Conservation (phyloP, 1,284 basidiomycete genomes). For the Ceratobasidium sp. region DNA sequence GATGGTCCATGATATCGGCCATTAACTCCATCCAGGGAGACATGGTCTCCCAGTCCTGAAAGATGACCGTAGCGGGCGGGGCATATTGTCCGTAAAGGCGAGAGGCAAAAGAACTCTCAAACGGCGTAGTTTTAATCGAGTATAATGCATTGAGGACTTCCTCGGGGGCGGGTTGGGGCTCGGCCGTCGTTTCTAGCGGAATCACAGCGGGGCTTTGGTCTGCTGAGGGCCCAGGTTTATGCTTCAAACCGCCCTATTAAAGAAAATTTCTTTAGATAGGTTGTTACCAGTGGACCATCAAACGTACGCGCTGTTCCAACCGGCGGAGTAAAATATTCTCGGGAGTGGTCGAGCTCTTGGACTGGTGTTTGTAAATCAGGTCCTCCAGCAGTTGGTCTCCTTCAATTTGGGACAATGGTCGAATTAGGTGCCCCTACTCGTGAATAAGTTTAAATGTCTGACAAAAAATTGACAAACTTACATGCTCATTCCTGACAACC, state of each 20-base stretch:
- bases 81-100: conserved; percentile 57
- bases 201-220: not conserved
- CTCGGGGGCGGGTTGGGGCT: conserved; percentile 35
- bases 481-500: conserved; percentile 18
- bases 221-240: not conserved
- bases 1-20: conserved; percentile 69
- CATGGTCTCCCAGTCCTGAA: conserved; percentile 71
- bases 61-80: conserved; percentile 48
- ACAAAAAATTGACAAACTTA: not conserved
- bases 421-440: conserved; percentile 18
- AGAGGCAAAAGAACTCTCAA: conserved; percentile 65
- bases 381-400: conserved; percentile 17
- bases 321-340: conserved; percentile 30
- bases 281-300: no score
- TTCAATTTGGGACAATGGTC: conserved; percentile 15
- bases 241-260: not conserved
- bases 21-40: conserved; percentile 76
- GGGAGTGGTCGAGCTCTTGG: not conserved
- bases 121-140: conserved; percentile 64
- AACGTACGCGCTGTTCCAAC: not conserved
- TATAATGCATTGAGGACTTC: conserved; percentile 62
- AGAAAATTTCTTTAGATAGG: no score
- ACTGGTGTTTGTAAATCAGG: conserved; percentile 1
- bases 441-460: not conserved
- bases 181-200: not conserved